Percentiles rank a stretch among this genome's conserved stretches.
Conservation (phyloP, 768 basidiomycete species). For the Lactarius sp. region DNA sequence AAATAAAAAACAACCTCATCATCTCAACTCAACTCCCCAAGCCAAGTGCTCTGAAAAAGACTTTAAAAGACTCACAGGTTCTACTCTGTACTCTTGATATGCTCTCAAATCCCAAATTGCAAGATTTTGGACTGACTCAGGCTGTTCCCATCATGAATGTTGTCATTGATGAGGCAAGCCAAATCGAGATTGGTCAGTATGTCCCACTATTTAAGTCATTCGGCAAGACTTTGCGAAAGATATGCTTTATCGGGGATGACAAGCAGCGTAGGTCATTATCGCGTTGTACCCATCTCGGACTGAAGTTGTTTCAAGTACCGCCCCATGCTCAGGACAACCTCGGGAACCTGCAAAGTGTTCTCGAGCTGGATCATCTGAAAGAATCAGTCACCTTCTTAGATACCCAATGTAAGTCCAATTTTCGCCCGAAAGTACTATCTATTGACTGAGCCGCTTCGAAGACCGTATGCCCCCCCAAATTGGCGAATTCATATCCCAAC, state of each 20-base stretch:
- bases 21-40: constrained; percentile 37
- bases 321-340: constrained; percentile 73
- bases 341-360: constrained; percentile 62
- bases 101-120: constrained; percentile 44
- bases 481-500: constrained; percentile 64
- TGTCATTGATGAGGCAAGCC: constrained; percentile 37
- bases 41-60: constrained; percentile 29
- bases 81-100: constrained; percentile 75
- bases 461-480: constrained; percentile 84
- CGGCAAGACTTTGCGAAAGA: constrained; percentile 31
- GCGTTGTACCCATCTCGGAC: neutral
- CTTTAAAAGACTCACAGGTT: constrained; percentile 44
- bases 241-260: constrained; percentile 41
- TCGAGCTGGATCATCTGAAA: constrained; percentile 64
- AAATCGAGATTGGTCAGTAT: constrained; percentile 33
- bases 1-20: constrained; percentile 48
- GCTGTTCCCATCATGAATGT: constrained; percentile 31
- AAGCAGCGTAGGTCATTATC: constrained; percentile 35
- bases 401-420: constrained; percentile 60
- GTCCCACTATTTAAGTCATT: constrained; percentile 29
- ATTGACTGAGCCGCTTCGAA: constrained; percentile 30
- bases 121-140: constrained; percentile 26
- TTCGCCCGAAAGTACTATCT: constrained; percentile 8
- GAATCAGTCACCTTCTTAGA: constrained; percentile 51
- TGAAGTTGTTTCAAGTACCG: constrained; percentile 50